phyloP scores from a whole-genome alignment of 257 asterid species.

The Osmanthus fragrans region DNA sequence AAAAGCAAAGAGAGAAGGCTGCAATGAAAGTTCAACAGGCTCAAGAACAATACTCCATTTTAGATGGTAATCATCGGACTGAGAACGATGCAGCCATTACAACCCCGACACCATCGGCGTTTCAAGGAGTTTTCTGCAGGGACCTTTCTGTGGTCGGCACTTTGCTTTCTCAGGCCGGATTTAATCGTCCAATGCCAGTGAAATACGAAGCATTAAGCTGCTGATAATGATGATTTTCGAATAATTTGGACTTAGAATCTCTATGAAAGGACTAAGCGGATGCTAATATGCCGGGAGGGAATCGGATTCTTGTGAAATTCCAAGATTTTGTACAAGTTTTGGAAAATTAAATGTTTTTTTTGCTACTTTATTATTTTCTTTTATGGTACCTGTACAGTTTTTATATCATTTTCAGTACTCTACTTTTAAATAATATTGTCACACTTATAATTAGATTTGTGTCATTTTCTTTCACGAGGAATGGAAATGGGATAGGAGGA shows the following conservation, averaged over 20 bases:
- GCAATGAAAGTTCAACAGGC: constrained; percentile 41
- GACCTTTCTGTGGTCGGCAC: constrained; percentile 78
- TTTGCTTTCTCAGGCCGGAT: constrained; percentile 70
- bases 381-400: constrained; percentile 44
- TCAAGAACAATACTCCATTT: constrained; percentile 13
- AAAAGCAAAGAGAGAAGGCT: constrained; percentile 65
- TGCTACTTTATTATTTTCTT: constrained; percentile 35
- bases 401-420: constrained; percentile 28
- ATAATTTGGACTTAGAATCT: constrained; percentile 11
- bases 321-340: constrained; percentile 43
- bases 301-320: constrained; percentile 38
- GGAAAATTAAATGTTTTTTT: constrained; percentile 37
- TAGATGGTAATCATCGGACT: background rate
- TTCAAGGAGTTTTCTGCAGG: constrained; percentile 90
- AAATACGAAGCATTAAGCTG: constrained; percentile 88
- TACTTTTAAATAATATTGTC: constrained; percentile 8
- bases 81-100: constrained; percentile 36
- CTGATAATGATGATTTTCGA: constrained; percentile 29
- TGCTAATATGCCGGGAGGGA: constrained; percentile 41
- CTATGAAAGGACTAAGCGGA: constrained; percentile 6
- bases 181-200: constrained; percentile 71
- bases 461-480: constrained; percentile 31
- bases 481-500: constrained; percentile 32
- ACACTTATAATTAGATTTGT: constrained; percentile 27
- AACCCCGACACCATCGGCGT: constrained; percentile 49